Base-by-base conservation (phyloP, 495 filamentous ascomycete genomes). In the Cercophora sp. region DNA sequence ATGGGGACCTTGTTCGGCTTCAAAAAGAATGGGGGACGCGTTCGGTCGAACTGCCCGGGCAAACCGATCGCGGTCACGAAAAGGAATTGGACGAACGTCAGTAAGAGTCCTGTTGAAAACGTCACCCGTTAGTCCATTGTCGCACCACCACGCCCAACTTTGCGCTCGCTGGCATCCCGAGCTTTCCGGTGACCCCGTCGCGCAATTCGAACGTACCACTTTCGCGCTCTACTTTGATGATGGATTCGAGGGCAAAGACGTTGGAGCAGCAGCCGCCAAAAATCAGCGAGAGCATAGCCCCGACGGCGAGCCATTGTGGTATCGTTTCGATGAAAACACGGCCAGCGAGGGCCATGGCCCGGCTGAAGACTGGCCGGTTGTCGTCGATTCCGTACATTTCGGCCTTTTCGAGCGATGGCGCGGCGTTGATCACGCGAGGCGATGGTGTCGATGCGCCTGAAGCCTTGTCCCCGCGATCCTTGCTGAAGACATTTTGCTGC, bases 181-280 rank as follows among this genome's bases (percentile, higher is more conserved):
- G 11, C 19, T 18, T 16, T 18, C 19, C 26, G 11, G 13, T 11
- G 9, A 8, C 40, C 22, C 34, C 5, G 18, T 9, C 23, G 19
- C 13, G 5, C 13, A 16, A 23, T n/a, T 37, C 9, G 16, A 18
- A 55, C 71, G 46, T 75, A 82, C 79, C 81, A 59, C 77, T 80
- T 26, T 79, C 77, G 43, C 83, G 80, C 63, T 86, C 81, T 62
- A 82, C 71, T 88, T 96, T 95, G 62, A 98, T 83, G 60, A 98
- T 95, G 18, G 89, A 89, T 67, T 99, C 93, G 34, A 99, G 82
- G 6, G 91, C 87, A 72, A 95, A 97, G 24, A 98, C 93, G 77
- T 97, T 99, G 25, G 91, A 90, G 76, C 93, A 99, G 65, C 93
- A 99, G 29, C 93, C 93, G 32, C 94, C 93, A 65, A 98, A 96